Evolutionary conservation across 2,329 filamentous ascomycete species (phyloP).

Genomic region (Hirsutella minnesotensis): DNA sequence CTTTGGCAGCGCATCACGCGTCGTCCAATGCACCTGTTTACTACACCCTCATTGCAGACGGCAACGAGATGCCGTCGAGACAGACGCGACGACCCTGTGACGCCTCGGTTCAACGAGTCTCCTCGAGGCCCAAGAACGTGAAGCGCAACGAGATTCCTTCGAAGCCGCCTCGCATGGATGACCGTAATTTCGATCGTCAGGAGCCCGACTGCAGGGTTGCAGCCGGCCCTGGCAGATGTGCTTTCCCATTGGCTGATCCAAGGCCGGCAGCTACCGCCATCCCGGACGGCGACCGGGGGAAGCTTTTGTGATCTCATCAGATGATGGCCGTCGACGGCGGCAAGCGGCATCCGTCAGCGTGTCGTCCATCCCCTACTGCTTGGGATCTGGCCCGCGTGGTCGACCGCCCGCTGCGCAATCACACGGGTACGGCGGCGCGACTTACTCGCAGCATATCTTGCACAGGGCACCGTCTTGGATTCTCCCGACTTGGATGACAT

Average conservation of each 20-base stretch:
- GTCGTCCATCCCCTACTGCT: neutral
- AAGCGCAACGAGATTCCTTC: neutral
- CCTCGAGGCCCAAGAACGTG: neutral
- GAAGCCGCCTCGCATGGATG: neutral
- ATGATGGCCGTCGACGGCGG: constrained; percentile 1
- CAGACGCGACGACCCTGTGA: too few species aligned
- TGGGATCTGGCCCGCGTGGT: neutral
- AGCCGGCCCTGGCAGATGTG: neutral
- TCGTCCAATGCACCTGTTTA: too few species aligned
- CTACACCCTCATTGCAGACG: too few species aligned
- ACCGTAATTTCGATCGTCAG: neutral
- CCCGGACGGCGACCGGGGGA: neutral
- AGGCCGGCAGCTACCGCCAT: neutral
- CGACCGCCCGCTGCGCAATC: neutral
- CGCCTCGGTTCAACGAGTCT: neutral
- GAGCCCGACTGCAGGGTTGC: constrained; percentile 1
- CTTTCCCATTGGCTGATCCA: neutral
- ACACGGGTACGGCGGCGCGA: neutral
- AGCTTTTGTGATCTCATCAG: constrained; percentile 1
- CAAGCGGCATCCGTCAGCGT: neutral
- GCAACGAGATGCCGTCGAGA: too few species aligned
- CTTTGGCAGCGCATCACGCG: neutral
- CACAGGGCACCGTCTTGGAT: neutral
- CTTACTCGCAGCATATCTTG: too few species aligned
- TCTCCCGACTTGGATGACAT: neutral